Percentiles rank a stretch among this genome's conserved stretches.
These are phyloP conservation scores for Cadophora malorum DNA, from an alignment of 2,329 filamentous ascomycete species.

Conservation along the genomic window DNA sequence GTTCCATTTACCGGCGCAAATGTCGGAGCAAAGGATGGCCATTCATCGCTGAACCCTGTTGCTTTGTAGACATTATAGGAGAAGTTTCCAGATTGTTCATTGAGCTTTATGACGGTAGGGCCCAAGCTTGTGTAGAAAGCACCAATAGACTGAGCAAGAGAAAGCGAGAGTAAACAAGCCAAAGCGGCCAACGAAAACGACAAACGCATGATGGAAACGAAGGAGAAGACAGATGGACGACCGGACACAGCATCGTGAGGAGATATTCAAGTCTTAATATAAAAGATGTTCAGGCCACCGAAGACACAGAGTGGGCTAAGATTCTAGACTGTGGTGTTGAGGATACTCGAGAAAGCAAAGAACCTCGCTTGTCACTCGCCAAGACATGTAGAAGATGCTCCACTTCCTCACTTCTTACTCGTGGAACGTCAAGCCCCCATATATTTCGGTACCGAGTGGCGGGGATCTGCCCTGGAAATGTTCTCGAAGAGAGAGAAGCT, in stretches of 20 bases:
- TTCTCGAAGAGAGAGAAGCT: not conserved
- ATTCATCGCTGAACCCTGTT: slow-evolving; percentile 2
- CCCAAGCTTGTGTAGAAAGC: slow-evolving; percentile 11
- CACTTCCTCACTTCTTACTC: not conserved
- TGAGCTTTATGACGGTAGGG: slow-evolving; percentile 7
- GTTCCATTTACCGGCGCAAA: slow-evolving; percentile 10
- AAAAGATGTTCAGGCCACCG: not conserved
- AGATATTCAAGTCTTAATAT: not conserved
- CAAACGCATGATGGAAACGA: not conserved
- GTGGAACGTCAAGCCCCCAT: slow-evolving; percentile 9
- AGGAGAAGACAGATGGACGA: not conserved
- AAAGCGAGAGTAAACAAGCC: not conserved
- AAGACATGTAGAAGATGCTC: not conserved
- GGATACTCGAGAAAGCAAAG: not conserved
- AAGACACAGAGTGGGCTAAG: not conserved
- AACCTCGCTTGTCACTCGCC: not conserved
- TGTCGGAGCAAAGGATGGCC: slow-evolving; percentile 7
- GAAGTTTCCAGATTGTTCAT: slow-evolving; percentile 3
- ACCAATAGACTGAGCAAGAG: slow-evolving; percentile 17
- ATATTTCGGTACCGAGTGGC: not conserved
- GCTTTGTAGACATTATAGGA: slow-evolving; percentile 13
- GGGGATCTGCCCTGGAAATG: not conserved
- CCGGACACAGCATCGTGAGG: not conserved
- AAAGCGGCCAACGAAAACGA: not conserved
- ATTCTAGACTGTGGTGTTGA: not conserved